phyloP scores from a whole-genome alignment of 768 basidiomycete genomes.

The Lactarius tabidus region DNA sequence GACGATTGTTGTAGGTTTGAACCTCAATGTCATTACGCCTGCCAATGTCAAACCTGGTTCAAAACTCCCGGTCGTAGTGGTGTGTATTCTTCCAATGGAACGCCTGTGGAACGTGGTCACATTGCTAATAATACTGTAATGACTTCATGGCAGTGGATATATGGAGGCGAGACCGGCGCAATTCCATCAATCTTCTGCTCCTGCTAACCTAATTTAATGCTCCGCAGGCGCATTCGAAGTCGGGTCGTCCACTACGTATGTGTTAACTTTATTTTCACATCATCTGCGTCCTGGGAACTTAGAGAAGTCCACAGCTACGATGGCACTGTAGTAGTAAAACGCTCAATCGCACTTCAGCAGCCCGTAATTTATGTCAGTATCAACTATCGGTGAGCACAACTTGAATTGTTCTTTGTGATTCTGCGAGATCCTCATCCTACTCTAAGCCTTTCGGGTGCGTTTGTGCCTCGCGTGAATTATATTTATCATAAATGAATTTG shows the following conservation, averaged over 20 bases:
- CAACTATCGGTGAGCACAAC: slow-evolving; percentile 27
- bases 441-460: slow-evolving; percentile 13
- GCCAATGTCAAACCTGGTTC: not conserved
- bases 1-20: not conserved
- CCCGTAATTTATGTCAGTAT: slow-evolving; percentile 30
- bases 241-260: not conserved
- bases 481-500: not conserved
- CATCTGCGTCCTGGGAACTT: no score
- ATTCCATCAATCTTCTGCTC: not conserved
- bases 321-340: slow-evolving; percentile 21
- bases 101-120: not conserved
- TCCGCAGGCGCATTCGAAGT: not conserved
- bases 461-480: not conserved
- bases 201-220: not conserved
- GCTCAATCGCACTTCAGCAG: slow-evolving; percentile 25
- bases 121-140: not conserved
- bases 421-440: not conserved
- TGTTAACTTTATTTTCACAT: no score
- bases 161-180: not conserved
- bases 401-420: not conserved
- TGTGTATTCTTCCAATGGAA: not conserved
- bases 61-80: not conserved
- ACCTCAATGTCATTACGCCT: not conserved
- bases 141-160: not conserved
- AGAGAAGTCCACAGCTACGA: not conserved